Evolutionary conservation across 306 rosid species (phyloP).

Genomic region (Lathyrus oleraceus): DNA sequence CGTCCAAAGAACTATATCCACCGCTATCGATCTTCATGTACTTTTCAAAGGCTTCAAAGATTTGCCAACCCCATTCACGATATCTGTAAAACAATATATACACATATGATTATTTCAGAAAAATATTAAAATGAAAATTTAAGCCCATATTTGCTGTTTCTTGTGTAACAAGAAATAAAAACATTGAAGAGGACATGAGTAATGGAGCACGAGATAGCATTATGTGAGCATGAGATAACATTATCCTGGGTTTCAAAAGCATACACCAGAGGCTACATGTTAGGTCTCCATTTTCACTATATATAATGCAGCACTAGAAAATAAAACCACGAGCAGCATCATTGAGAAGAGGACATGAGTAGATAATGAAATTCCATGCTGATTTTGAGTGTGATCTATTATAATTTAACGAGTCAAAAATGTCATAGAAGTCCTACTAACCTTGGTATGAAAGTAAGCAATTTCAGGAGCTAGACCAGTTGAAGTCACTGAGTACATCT

Average conservation of each 20-base stretch:
- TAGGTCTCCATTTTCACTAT: conserved; percentile 33
- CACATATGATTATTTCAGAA: conserved; percentile 3
- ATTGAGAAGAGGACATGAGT: conserved; percentile 6
- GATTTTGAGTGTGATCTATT: conserved; percentile 2
- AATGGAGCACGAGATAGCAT: too few species aligned
- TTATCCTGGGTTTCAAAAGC: conserved; percentile 60
- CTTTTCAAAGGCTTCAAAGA: conserved; percentile 95
- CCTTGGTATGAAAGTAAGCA: conserved; percentile 95
- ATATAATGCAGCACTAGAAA: conserved; percentile 13
- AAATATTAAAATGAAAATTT: not conserved
- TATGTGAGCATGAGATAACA: too few species aligned
- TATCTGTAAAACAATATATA: conserved; percentile 53
- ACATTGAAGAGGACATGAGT: too few species aligned
- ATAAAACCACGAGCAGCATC: not conserved
- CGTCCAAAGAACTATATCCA: conserved; percentile 89
- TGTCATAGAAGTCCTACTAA: conserved; percentile 40
- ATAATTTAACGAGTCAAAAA: conserved; percentile 31
- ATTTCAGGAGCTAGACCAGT: conserved; percentile 97
- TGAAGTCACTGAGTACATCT: conserved; percentile 90
- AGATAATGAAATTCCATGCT: conserved; percentile 1
- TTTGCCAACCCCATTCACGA: conserved; percentile 99
- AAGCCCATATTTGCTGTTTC: conserved; percentile 18
- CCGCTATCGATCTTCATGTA: conserved; percentile 82
- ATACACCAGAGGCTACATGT: conserved; percentile 33
- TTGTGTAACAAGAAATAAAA: conserved; percentile 17